Evolutionary conservation across 2,329 filamentous ascomycete species (phyloP).

Genomic region (Gyromitra esculenta): DNA sequence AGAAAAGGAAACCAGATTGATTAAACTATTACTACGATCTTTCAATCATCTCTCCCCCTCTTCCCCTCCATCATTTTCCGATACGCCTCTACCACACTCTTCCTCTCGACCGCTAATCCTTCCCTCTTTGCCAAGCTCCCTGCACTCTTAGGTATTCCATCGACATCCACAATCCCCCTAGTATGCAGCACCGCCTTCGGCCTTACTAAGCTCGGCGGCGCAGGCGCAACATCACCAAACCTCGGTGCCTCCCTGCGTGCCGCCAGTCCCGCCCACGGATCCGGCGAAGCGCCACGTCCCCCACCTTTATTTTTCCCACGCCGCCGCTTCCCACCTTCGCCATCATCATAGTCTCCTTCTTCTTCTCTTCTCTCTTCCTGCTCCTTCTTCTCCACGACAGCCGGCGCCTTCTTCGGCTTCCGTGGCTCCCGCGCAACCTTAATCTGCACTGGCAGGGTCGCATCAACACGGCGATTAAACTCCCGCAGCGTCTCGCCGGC

Average conservation of each 20-base stretch:
- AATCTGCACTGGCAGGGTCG: slow-evolving; percentile 78
- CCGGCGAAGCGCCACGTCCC: slow-evolving; percentile 58
- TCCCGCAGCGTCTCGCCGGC: slow-evolving; percentile 85
- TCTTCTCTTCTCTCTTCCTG: slow-evolving; percentile 71
- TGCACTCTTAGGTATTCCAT: slow-evolving; percentile 73
- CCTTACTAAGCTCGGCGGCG: slow-evolving; percentile 77
- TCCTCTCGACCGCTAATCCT: slow-evolving; percentile 74
- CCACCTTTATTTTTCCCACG: slow-evolving; percentile 63
- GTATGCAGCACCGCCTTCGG: slow-evolving; percentile 73
- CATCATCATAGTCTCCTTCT: slow-evolving; percentile 66
- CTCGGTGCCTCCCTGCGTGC: slow-evolving; percentile 70
- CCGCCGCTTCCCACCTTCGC: slow-evolving; percentile 64
- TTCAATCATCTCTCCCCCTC: slow-evolving; percentile 57
- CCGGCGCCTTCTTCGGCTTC: slow-evolving; percentile 68
- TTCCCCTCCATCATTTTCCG: slow-evolving; percentile 73
- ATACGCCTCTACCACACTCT: slow-evolving; percentile 78
- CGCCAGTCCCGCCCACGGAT: slow-evolving; percentile 61
- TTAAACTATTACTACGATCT: neutral
- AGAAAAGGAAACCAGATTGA: neutral
- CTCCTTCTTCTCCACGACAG: slow-evolving; percentile 81
- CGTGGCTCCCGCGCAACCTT: slow-evolving; percentile 61
- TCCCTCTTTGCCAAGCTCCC: slow-evolving; percentile 78
- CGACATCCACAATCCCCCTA: slow-evolving; percentile 73
- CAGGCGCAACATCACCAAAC: slow-evolving; percentile 71
- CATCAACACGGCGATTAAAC: slow-evolving; percentile 84